Evolutionary conservation across 805 yeast genomes (phyloP).

Genomic region (Danielozyma ontarioensis): DNA sequence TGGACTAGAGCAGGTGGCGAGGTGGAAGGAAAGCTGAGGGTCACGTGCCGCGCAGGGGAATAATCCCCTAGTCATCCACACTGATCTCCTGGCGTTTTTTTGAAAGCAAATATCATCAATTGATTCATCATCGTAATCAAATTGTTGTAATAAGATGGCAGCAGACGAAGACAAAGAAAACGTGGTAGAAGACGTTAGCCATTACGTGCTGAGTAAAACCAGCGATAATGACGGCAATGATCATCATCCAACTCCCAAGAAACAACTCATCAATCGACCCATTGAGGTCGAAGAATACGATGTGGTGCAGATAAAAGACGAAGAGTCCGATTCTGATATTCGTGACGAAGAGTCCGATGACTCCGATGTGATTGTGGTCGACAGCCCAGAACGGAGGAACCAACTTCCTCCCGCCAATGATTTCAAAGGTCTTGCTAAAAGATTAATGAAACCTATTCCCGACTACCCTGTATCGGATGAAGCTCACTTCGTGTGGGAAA

Average conservation of each 20-base stretch:
- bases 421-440: slow-evolving; percentile 19
- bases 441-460: slow-evolving; percentile 32
- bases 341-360: neutral
- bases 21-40: no score
- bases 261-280: neutral
- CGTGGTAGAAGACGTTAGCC: no score
- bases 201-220: neutral
- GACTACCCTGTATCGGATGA: slow-evolving; percentile 35
- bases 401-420: slow-evolving; percentile 25
- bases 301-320: neutral
- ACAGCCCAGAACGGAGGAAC: neutral
- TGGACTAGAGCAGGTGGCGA: no score
- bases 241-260: neutral
- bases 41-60: no score
- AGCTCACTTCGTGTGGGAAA: slow-evolving; percentile 44
- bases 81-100: no score
- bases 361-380: neutral
- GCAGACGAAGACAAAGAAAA: neutral
- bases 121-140: no score
- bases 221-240: neutral
- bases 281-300: neutral
- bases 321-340: neutral
- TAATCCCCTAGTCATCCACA: no score
- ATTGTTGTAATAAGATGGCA: no score
- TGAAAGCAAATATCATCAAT: no score